A percentile compares a stretch with the other conserved stretches of the same genome.
Conservation (phyloP, 441 rosid species). For the Adansonia rubrostipa region DNA sequence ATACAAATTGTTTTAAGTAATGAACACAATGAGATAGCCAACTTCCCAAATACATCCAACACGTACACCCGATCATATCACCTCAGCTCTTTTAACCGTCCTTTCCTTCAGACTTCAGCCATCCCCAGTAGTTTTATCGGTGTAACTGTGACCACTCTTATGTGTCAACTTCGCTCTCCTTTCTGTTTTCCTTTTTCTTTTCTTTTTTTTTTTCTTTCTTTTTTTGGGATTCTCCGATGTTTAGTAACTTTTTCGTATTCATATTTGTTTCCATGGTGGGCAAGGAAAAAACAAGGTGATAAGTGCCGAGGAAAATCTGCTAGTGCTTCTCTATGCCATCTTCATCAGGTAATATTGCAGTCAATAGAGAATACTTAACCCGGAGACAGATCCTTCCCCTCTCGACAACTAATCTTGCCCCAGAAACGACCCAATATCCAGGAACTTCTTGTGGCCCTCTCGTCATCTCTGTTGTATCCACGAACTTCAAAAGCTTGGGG, state of each 20-base stretch:
- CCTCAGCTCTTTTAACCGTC: background rate
- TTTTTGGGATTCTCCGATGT: background rate
- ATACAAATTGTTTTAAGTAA: constrained; percentile 14
- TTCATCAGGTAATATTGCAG: constrained; percentile 69
- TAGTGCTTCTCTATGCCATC: constrained; percentile 48
- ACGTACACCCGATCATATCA: background rate
- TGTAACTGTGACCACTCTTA: background rate
- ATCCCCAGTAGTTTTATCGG: background rate
- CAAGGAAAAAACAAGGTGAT: background rate
- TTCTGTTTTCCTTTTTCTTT: background rate
- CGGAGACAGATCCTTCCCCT: constrained; percentile 85
- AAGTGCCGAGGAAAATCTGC: constrained; percentile 12
- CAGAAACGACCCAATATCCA: constrained; percentile 97
- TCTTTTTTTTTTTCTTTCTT: too few relatives aligned
- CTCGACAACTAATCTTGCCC: constrained; percentile 84
- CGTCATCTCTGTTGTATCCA: constrained; percentile 88
- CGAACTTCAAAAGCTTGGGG: constrained; percentile 83
- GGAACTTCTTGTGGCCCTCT: constrained; percentile 96
- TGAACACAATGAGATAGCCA: constrained; percentile 2
- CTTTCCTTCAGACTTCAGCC: background rate
- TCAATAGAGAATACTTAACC: constrained; percentile 86
- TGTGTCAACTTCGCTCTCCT: background rate
- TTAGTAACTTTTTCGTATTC: background rate
- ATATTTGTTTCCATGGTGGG: background rate
- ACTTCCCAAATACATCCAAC: background rate